Conservation (phyloP, 192 early-diverging fungal species). For the Mycoemilia scoparia region DNA sequence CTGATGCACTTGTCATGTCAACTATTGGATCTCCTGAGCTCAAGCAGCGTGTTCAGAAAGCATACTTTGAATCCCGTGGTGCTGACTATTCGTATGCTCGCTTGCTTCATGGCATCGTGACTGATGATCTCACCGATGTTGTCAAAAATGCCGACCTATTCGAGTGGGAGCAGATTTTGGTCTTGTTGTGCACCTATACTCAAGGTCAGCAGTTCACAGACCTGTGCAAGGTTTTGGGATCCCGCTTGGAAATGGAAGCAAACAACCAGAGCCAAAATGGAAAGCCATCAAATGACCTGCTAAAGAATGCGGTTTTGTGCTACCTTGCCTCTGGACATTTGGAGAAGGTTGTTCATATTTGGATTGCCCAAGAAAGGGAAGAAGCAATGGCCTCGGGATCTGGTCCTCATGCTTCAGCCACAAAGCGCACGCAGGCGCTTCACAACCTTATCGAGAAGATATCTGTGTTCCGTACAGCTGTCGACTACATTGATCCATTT, state of each 20-base stretch:
- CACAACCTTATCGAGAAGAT: conserved; percentile 80
- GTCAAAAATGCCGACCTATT: conserved; percentile 55
- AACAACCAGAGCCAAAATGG: conserved; percentile 1
- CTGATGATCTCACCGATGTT: conserved; percentile 65
- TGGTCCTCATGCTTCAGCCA: conserved; percentile 28
- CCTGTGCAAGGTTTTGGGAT: conserved; percentile 49
- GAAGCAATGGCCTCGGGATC: too few species aligned
- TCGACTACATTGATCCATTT: conserved; percentile 72
- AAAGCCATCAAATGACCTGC: too few species aligned
- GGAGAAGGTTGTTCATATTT: conserved; percentile 64
- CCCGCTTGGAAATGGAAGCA: conserved; percentile 32
- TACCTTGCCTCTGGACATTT: conserved; percentile 25
- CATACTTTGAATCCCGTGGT: conserved; percentile 63
- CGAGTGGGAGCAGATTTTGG: conserved; percentile 86
- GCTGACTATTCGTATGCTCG: conserved; percentile 61
- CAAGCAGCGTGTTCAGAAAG: conserved; percentile 50
- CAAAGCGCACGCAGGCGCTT: conserved; percentile 35
- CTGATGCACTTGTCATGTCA: conserved; percentile 80
- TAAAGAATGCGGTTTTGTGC: conserved; percentile 35
- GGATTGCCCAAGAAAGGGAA: conserved; percentile 33
- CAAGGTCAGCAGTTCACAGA: conserved; percentile 61
- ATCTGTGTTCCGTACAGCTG: conserved; percentile 80
- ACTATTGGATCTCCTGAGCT: conserved; percentile 67
- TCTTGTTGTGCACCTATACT: conserved; percentile 85
- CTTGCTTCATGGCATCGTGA: conserved; percentile 61